Conservation (phyloP, 306 rosid genomes). For the Astragalus membranaceus region DNA sequence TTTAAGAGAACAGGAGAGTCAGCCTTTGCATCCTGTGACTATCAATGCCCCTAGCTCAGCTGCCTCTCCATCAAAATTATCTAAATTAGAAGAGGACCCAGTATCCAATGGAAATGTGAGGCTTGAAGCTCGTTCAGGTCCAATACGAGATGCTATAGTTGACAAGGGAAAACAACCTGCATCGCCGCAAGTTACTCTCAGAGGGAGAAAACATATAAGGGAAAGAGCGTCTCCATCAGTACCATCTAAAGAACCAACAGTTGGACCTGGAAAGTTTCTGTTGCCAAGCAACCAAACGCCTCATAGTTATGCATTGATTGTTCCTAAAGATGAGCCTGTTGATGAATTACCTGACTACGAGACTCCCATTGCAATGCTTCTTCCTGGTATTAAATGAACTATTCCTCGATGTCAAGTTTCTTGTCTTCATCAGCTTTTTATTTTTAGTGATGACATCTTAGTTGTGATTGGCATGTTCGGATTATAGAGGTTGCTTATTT, state of each 20-base stretch:
- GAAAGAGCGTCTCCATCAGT: conserved; percentile 31
- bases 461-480: neutral
- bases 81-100: conserved; percentile 35
- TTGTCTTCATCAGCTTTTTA: neutral
- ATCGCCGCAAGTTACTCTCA: conserved; percentile 19
- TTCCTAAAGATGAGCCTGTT: conserved; percentile 85
- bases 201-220: conserved; percentile 28
- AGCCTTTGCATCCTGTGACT: conserved; percentile 21
- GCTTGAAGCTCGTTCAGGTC: conserved; percentile 27
- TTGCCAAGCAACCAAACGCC: conserved; percentile 30
- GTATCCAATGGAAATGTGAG: conserved; percentile 20
- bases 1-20: conserved; percentile 46
- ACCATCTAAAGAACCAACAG: conserved; percentile 35
- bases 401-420: neutral
- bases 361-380: conserved; percentile 57
- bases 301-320: conserved; percentile 21
- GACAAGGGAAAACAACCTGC: conserved; percentile 70
- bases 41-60: conserved; percentile 20
- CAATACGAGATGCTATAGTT: conserved; percentile 18
- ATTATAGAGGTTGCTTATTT: conserved; percentile 2
- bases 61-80: conserved; percentile 35
- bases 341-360: conserved; percentile 31
- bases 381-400: conserved; percentile 49
- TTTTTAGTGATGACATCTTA: neutral
- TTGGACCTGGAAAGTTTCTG: conserved; percentile 23